phyloP scores from a whole-genome alignment of 106 monocot species.

The Acorus calamus region DNA sequence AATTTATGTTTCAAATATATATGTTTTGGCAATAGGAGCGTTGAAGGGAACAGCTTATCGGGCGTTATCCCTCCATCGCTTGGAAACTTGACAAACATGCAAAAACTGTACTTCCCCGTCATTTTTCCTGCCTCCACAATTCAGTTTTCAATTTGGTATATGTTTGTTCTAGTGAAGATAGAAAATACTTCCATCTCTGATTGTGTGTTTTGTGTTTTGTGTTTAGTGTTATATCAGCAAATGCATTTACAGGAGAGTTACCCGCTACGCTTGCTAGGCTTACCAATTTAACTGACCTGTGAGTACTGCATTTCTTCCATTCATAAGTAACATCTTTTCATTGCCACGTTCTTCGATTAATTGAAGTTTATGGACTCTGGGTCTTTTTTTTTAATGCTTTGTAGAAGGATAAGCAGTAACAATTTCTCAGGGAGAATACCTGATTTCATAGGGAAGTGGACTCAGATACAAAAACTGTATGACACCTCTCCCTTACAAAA shows the following conservation, averaged over 20 bases:
- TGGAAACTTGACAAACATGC: slow-evolving; percentile 36
- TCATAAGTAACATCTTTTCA: no score
- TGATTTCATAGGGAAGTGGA: slow-evolving; percentile 37
- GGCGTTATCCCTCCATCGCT: slow-evolving; percentile 40
- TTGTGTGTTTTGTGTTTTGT: background rate
- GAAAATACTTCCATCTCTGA: no score
- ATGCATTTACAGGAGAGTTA: slow-evolving; percentile 47
- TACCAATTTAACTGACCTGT: slow-evolving; percentile 69
- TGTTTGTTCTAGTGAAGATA: no score
- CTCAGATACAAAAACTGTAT: slow-evolving; percentile 52
- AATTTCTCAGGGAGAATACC: slow-evolving; percentile 68
- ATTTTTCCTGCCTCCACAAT: background rate
- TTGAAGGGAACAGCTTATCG: slow-evolving; percentile 55
- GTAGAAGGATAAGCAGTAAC: slow-evolving; percentile 59
- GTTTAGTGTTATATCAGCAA: slow-evolving; percentile 43
- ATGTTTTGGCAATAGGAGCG: slow-evolving; percentile 32
- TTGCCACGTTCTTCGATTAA: no score
- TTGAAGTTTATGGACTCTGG: no score
- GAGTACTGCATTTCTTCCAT: slow-evolving; percentile 6
- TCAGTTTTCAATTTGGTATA: background rate
- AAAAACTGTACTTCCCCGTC: slow-evolving; percentile 30
- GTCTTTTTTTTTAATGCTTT: no score
- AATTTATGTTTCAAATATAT: background rate
- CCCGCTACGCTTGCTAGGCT: slow-evolving; percentile 36
- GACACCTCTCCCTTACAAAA: background rate